Evolutionary conservation across 257 asterid genomes (phyloP).

Genomic region (Echium plantagineum): DNA sequence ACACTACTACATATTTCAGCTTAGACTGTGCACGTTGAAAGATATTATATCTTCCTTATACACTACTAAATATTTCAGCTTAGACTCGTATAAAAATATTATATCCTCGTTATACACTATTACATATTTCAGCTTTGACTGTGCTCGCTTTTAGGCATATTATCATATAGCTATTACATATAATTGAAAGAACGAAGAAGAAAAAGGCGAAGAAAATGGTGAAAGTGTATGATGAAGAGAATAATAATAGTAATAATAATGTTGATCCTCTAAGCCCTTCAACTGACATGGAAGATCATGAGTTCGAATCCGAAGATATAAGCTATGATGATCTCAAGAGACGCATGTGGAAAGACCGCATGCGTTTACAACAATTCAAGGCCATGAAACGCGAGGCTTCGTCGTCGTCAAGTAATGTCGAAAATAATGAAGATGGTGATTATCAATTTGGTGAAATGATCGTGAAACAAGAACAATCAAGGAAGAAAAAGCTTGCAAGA

Average conservation of each 20-base stretch:
- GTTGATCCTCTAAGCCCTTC: conserved; percentile 19
- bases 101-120: too few species aligned
- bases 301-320: conserved; percentile 27
- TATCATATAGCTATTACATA: too few species aligned
- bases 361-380: conserved; percentile 30
- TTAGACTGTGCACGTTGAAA: too few species aligned
- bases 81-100: too few species aligned
- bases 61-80: too few species aligned
- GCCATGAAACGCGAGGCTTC: conserved; percentile 2
- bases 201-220: background rate
- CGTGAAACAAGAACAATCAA: conserved; percentile 24
- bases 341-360: conserved; percentile 46
- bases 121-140: too few species aligned
- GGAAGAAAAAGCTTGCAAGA: conserved; percentile 43
- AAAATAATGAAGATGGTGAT: too few species aligned
- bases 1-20: too few species aligned
- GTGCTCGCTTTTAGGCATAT: too few species aligned
- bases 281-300: conserved; percentile 6
- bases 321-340: conserved; percentile 41
- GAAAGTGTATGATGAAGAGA: background rate
- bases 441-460: background rate
- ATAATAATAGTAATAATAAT: too few species aligned
- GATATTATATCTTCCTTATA: too few species aligned
- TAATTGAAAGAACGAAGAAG: background rate
- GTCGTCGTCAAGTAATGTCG: too few species aligned